Base-by-base conservation (phyloP, 345 rosid genomes). In the Heritiera littoralis region DNA sequence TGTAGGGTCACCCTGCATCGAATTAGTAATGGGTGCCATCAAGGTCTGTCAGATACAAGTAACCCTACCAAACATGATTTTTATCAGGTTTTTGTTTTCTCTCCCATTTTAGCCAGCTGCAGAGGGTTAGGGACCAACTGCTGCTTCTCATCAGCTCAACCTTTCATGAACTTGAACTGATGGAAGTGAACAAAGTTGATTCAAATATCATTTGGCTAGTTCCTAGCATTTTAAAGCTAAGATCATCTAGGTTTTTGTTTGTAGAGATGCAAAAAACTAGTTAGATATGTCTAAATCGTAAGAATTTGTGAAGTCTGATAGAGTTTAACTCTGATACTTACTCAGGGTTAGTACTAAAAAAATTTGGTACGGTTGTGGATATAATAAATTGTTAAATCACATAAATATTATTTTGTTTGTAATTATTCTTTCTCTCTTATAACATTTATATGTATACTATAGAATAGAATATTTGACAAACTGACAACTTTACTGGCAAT, bases 1-100 rank as follows among this genome's bases (percentile, higher is more conserved):
- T 45, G 73, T 46, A 68, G 73, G 73, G 56, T 69, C 38, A 12
- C 5, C 38, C 9, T 23, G 18, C 56, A 46, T 23, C 32, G 45
- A 67, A 28, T n/a, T 23, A 20, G 55, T 23, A 46, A 69, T 69
- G 73, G 55, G 55, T 68, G 38, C 38, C 38, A 35, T 35, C 73
- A 68, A 68, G 54, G 72, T 45, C 72, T 45, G 54, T 46, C 73
- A 68, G 55, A 68, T 12, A 58, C n/a, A 3, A 60, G 65, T 60
- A 45, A 45, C 15, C 73, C 73, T 68, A 68, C 55, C 73, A 49
- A 49, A 14, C 43, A 32, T 28, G 43, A 71, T 71, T 71, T 30
- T 30, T 49, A 4, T 7, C 1, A 12, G 2, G 4, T 48, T 48
- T 69, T 28, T 13, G 5, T 68, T 49, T 49, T 30, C 35, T 4